phyloP scores from a whole-genome alignment of 352 stramenopile species.

The Thraustochytrium striatum region DNA sequence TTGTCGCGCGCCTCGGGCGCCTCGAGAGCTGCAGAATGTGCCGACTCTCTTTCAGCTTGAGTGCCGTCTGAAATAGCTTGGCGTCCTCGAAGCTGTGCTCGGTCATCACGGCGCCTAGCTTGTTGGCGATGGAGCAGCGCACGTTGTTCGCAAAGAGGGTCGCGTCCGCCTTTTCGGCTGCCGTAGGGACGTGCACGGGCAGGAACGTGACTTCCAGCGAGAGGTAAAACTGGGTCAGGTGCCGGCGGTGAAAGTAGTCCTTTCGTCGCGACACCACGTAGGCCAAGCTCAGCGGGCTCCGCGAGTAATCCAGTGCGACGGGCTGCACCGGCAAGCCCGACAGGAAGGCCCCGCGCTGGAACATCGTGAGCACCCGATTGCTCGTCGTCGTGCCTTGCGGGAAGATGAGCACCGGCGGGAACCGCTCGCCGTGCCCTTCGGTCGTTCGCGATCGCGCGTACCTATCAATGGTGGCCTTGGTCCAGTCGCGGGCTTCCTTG shows the following conservation, averaged over 20 bases:
- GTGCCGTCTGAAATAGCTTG: conserved; percentile 31
- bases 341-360: conserved; percentile 55
- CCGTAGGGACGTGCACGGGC: conserved; percentile 44
- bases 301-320: conserved; percentile 49
- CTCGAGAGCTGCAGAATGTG: conserved; percentile 28
- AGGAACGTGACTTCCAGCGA: conserved; percentile 47
- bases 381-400: conserved; percentile 56
- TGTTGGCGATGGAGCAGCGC: conserved; percentile 14
- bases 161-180: conserved; percentile 48
- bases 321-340: conserved; percentile 52
- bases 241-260: conserved; percentile 36
- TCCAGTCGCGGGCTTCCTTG: conserved; percentile 8
- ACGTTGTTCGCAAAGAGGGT: conserved; percentile 52
- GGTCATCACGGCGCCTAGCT: conserved; percentile 19
- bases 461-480: neutral
- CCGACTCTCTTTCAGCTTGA: neutral
- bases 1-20: neutral
- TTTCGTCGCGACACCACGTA: conserved; percentile 42
- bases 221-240: conserved; percentile 51
- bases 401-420: conserved; percentile 53
- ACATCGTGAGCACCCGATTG: conserved; percentile 49
- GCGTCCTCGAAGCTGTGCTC: conserved; percentile 38
- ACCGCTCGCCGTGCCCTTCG: neutral
- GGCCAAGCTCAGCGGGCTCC: conserved; percentile 46
- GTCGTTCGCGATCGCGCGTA: neutral